Conservation (phyloP, 495 filamentous ascomycete genomes). For the Daldinia childiae region DNA sequence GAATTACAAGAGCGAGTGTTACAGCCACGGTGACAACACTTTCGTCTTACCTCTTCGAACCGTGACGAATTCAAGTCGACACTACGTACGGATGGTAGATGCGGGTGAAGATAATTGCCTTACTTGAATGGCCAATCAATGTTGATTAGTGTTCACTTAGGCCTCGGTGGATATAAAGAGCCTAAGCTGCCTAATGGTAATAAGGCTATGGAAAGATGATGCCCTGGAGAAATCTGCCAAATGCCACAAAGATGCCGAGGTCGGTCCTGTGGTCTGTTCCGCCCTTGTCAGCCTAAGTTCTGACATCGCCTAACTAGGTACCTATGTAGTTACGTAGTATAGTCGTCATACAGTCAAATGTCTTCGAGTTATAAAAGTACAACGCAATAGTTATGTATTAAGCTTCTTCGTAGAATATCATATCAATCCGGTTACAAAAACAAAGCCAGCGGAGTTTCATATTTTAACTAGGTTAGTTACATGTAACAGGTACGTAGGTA, state of each 20-base stretch:
- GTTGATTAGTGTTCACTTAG: background rate
- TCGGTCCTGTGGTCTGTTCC: background rate
- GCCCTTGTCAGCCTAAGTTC: background rate
- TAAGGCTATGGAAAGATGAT: slow-evolving; percentile 2
- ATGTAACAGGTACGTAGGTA: too few relatives aligned
- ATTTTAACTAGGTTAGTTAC: background rate
- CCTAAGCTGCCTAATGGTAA: slow-evolving; percentile 6
- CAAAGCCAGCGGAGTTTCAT: background rate
- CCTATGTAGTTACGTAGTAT: too few relatives aligned
- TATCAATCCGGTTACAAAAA: background rate
- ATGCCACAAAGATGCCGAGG: slow-evolving; percentile 4
- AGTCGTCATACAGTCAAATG: too few relatives aligned
- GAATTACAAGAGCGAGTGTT: background rate
- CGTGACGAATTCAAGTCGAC: background rate
- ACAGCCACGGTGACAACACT: background rate
- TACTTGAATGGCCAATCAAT: background rate
- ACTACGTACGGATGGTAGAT: background rate
- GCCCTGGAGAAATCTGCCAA: background rate
- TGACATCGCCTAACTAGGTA: background rate
- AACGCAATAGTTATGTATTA: too few relatives aligned
- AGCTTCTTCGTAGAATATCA: too few relatives aligned
- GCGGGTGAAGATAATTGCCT: slow-evolving; percentile 1
- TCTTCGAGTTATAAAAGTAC: too few relatives aligned
- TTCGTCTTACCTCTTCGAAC: background rate
- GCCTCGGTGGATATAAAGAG: background rate